Percentiles rank a stretch among this genome's conserved stretches.
phyloP scores from a whole-genome alignment of 83 land plant species.

The Thuja plicata region DNA sequence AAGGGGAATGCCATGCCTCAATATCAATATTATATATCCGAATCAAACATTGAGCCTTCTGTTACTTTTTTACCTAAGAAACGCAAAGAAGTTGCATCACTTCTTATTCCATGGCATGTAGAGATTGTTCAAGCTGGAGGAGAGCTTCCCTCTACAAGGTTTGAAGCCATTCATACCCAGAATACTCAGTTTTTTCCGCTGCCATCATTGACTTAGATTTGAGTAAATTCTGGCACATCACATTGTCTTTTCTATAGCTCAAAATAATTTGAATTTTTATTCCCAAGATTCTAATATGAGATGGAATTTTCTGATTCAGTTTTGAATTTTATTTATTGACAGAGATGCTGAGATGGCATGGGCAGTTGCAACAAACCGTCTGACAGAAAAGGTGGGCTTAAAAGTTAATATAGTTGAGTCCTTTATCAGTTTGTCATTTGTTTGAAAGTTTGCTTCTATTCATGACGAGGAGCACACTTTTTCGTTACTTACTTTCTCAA shows the following conservation, averaged over 20 bases:
- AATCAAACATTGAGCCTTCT: slow-evolving; percentile 6
- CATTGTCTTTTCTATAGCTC: neutral
- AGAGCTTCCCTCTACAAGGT: slow-evolving; percentile 47
- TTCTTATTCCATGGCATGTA: slow-evolving; percentile 49
- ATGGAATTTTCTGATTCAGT: neutral
- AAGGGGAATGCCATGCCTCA: neutral
- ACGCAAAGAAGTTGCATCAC: slow-evolving; percentile 35
- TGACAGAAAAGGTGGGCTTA: slow-evolving; percentile 53
- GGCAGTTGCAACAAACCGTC: slow-evolving; percentile 45
- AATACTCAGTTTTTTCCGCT: neutral
- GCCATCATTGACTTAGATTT: neutral
- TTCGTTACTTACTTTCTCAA: neutral
- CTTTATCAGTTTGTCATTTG: neutral
- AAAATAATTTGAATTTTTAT: neutral
- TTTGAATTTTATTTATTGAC: slow-evolving; percentile 15
- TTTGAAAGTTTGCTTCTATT: neutral
- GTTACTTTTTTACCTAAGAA: slow-evolving; percentile 31
- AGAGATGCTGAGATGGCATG: slow-evolving; percentile 52
- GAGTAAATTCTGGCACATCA: neutral
- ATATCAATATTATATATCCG: slow-evolving; percentile 10
- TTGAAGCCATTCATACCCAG: neutral
- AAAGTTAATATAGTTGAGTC: neutral
- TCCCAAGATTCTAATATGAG: neutral
- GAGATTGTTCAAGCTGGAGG: slow-evolving; percentile 25
- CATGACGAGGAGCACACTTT: neutral